Percentiles rank a stretch among this genome's conserved stretches.
These are phyloP conservation scores for Allomyces macrogynus DNA, from an alignment of 192 early-diverging fungal genomes.

Conservation along the genomic window DNA sequence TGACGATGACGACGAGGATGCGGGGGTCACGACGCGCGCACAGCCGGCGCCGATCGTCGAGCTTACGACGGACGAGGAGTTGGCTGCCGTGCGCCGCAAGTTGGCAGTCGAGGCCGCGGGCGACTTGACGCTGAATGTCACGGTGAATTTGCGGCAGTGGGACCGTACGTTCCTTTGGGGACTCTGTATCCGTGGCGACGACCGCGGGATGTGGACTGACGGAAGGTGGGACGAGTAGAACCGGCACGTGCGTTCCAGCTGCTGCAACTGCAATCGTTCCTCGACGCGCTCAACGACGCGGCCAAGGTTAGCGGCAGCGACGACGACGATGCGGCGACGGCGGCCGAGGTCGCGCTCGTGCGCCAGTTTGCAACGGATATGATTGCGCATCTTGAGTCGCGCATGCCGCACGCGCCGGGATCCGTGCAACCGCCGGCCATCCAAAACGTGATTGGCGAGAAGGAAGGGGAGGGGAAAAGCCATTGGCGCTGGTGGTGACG, in stretches of 20 bases:
- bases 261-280: not conserved
- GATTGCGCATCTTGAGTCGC: no score
- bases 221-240: not conserved
- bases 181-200: no score
- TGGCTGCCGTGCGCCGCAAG: not conserved
- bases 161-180: conserved; percentile 1
- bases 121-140: not conserved
- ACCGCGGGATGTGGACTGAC: no score
- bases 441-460: no score
- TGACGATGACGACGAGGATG: not conserved
- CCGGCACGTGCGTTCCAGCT: not conserved
- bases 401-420: no score
- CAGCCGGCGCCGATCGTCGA: not conserved
- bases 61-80: not conserved
- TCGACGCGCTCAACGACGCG: not conserved
- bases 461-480: no score
- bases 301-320: no score
- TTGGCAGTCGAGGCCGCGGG: not conserved
- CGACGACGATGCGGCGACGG: not conserved
- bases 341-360: not conserved
- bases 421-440: no score
- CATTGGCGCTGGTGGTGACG: no score
- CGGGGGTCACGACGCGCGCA: no score
- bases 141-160: not conserved
- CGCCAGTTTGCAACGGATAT: no score